Base-by-base conservation (phyloP, 2,329 filamentous ascomycete species). In the Lasiodiplodia sp. region DNA sequence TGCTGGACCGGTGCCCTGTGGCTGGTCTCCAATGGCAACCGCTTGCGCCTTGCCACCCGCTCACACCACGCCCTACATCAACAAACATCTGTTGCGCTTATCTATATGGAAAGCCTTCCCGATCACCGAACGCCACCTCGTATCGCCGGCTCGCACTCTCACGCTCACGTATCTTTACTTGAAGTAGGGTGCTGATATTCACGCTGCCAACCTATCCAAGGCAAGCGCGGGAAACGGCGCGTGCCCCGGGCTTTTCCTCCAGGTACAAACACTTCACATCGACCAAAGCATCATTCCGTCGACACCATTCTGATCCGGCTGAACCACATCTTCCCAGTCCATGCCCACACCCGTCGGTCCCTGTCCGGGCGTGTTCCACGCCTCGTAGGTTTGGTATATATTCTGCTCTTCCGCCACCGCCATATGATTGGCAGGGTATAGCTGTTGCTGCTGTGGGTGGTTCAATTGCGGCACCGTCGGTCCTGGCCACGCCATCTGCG, bases 281-380 rank as follows among this genome's bases (percentile, higher is more conserved):
- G 67, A 68, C 67, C 67, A 68, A 23, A 68, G 44, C 21, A 68
- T 68, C 67, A 68, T 65, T 5, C 58, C 67, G 37, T 68, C 67
- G 4, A 68, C 38, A 8, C 66, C 66, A 37, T 40, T 65, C 38
- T 53, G 57, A 51, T 68, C 67, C 21, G 58, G 58, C 38, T 64
- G 60, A 16, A 38, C 51, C 18, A 63, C 47, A 6, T 68, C 67
- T 21, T 68, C 67, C 67, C 67, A 68, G 16, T 64, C 51, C 51
- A 57, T 62, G 2, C 44, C 55, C 47, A 49, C 40, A 16, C 37
- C 40, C 38, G 60, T 23, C 28, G 14, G 10, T 14, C 16, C 23
- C 49, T 58, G 56, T 0, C 49, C 57, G 5, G 21, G 23, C 37
- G 58, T 10, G 4, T n/a, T 65, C 67, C 58, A 68, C 38, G 28